These are phyloP conservation scores for Penicillium sp. DNA, from an alignment of 2,329 filamentous ascomycete species.

Conservation along the genomic window DNA sequence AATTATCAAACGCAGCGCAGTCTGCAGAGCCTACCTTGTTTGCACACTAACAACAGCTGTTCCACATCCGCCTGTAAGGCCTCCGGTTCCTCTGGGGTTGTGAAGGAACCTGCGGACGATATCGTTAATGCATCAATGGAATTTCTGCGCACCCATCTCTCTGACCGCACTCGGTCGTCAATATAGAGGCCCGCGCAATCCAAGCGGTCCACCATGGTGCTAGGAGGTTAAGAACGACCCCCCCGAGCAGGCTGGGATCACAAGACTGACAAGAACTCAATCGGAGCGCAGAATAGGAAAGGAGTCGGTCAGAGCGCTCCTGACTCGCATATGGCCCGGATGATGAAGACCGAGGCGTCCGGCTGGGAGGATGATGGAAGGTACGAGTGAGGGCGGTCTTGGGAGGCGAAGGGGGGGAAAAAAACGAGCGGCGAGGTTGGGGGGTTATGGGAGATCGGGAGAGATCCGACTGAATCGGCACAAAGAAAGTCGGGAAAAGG, in stretches of 20 bases:
- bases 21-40: conserved; percentile 46
- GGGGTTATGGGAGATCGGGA: background rate
- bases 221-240: conserved; percentile 3
- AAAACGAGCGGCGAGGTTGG: conserved; percentile 2
- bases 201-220: conserved; percentile 43
- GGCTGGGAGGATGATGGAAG: conserved; percentile 11
- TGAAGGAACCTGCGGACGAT: conserved; percentile 26
- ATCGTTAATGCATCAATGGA: conserved; percentile 26
- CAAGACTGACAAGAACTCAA: conserved; percentile 9
- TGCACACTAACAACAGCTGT: conserved; percentile 51
- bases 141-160: conserved; percentile 43
- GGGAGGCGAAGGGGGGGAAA: background rate
- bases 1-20: background rate
- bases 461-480: conserved; percentile 4
- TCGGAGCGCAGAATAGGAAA: conserved; percentile 12
- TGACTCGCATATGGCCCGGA: conserved; percentile 29
- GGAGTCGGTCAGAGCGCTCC: conserved; percentile 14
- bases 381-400: conserved; percentile 8
- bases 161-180: conserved; percentile 44
- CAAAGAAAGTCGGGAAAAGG: conserved; percentile 13
- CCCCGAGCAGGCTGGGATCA: conserved; percentile 17
- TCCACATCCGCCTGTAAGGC: conserved; percentile 50
- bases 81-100: conserved; percentile 40
- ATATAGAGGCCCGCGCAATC: conserved; percentile 47
- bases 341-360: conserved; percentile 4